These are phyloP conservation scores for Arthrinium puccinioides DNA, from an alignment of 2,329 filamentous ascomycete species.

Conservation along the genomic window DNA sequence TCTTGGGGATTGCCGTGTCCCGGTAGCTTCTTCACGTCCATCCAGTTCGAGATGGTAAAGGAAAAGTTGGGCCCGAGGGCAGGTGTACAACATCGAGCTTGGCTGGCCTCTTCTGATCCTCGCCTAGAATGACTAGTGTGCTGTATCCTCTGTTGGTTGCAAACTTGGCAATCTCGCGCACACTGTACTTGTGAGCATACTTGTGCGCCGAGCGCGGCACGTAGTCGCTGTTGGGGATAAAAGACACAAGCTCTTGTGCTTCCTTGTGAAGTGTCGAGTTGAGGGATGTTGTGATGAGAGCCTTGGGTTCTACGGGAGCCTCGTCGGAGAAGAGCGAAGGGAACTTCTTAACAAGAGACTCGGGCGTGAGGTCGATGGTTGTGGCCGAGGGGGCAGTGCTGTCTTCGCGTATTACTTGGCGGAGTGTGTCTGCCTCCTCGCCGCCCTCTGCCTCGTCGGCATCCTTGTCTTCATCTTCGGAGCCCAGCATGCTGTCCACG, in stretches of 20 bases:
- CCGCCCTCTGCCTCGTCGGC: constrained; percentile 32
- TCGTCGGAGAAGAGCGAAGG: constrained; percentile 54
- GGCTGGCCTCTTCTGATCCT: constrained; percentile 79
- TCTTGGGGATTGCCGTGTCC: constrained; percentile 85
- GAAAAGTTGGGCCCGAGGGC: constrained; percentile 86
- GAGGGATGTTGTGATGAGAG: constrained; percentile 85
- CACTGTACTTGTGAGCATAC: constrained; percentile 83
- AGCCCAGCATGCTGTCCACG: constrained; percentile 74
- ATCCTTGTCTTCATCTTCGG: constrained; percentile 47
- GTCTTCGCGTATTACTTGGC: constrained; percentile 37
- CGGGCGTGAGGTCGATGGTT: constrained; percentile 55
- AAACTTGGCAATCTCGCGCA: constrained; percentile 84
- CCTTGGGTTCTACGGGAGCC: constrained; percentile 62
- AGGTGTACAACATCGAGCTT: constrained; percentile 81
- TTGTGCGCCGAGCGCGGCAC: constrained; percentile 78
- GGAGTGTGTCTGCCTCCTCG: constrained; percentile 29
- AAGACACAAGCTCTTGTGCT: constrained; percentile 66
- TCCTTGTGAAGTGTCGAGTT: constrained; percentile 83
- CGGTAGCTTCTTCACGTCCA: constrained; percentile 59
- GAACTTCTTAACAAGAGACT: constrained; percentile 53
- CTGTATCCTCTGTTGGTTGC: constrained; percentile 79
- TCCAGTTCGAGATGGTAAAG: constrained; percentile 71
- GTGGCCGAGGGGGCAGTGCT: constrained; percentile 52
- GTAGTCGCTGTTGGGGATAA: constrained; percentile 85
- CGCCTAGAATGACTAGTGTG: constrained; percentile 74